Conservation (phyloP, 176 grass and related monocot species). For the Alloteropsis semialata region DNA sequence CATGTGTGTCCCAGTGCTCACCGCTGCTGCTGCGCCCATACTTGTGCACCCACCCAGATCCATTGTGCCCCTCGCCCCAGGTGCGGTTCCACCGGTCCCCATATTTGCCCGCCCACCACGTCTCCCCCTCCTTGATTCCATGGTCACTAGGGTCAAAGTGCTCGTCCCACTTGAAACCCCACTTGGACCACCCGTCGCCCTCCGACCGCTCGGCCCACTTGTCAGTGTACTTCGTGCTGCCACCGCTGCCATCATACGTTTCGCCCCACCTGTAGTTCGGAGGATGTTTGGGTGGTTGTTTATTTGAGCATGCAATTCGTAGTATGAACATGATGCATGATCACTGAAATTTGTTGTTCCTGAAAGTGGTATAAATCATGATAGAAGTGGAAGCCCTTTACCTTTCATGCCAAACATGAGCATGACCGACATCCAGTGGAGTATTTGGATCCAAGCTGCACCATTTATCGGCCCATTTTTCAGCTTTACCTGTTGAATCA, state of each 20-base stretch:
- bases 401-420: conserved; percentile 99
- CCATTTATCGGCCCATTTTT: conserved; percentile 98
- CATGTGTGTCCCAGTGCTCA: conserved; percentile 93
- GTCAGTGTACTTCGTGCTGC: conserved; percentile 81
- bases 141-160: conserved; percentile 50
- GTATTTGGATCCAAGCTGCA: conserved; percentile 87
- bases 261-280: conserved; percentile 84
- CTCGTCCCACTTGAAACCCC: conserved; percentile 98
- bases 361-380: neutral
- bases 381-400: conserved; percentile 25
- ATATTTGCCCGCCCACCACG: conserved; percentile 81
- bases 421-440: conserved; percentile 82
- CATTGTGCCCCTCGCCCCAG: conserved; percentile 87
- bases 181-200: conserved; percentile 72
- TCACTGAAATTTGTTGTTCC: neutral
- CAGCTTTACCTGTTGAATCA: conserved; percentile 71
- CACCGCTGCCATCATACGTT: conserved; percentile 73
- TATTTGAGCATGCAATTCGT: neutral
- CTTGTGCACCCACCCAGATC: conserved; percentile 89
- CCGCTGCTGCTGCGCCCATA: conserved; percentile 86
- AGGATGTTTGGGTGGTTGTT: neutral
- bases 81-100: conserved; percentile 92
- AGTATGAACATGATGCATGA: neutral
- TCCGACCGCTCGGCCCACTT: conserved; percentile 90
- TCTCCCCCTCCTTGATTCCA: conserved; percentile 83